Evolutionary conservation across 2,329 filamentous ascomycete genomes (phyloP).

Genomic region (Dactylella cylindrospora): DNA sequence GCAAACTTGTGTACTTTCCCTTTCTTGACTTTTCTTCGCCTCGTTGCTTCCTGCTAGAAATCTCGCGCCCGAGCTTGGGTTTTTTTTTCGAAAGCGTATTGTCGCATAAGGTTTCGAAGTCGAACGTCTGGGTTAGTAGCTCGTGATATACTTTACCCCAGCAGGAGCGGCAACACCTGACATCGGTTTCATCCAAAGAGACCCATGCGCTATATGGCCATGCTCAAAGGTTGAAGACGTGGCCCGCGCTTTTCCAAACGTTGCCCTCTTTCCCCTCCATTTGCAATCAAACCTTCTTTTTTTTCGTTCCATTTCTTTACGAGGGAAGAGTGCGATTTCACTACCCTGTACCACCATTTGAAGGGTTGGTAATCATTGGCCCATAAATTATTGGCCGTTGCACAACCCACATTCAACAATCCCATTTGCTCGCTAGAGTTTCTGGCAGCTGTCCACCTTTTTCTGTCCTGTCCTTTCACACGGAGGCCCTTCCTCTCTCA

Average conservation of each 20-base stretch:
- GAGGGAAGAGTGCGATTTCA: slow-evolving; percentile 23
- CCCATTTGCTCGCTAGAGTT: slow-evolving; percentile 43
- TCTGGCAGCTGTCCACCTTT: slow-evolving; percentile 43
- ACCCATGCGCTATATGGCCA: slow-evolving; percentile 34
- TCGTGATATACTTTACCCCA: slow-evolving; percentile 11
- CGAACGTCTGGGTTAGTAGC: slow-evolving; percentile 5
- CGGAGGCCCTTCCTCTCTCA: slow-evolving; percentile 19
- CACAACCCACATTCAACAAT: slow-evolving; percentile 36
- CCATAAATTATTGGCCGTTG: slow-evolving; percentile 36
- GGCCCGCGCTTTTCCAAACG: slow-evolving; percentile 35
- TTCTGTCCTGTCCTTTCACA: too few species aligned
- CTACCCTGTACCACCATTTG: slow-evolving; percentile 24
- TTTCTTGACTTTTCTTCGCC: background rate
- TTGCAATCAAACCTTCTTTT: slow-evolving; percentile 6
- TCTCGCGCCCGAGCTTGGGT: slow-evolving; percentile 20
- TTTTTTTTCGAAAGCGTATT: slow-evolving; percentile 7
- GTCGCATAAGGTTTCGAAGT: slow-evolving; percentile 8
- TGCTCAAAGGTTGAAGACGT: slow-evolving; percentile 21
- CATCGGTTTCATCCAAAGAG: slow-evolving; percentile 35
- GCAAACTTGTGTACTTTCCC: slow-evolving; percentile 6
- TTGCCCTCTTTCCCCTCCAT: slow-evolving; percentile 1
- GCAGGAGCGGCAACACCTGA: slow-evolving; percentile 9
- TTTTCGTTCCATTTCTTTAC: slow-evolving; percentile 5
- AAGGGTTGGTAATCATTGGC: slow-evolving; percentile 21
- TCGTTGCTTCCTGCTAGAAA: slow-evolving; percentile 2